These are phyloP conservation scores for Brassica hybrid DNA, from an alignment of 441 rosid species.

Conservation along the genomic window DNA sequence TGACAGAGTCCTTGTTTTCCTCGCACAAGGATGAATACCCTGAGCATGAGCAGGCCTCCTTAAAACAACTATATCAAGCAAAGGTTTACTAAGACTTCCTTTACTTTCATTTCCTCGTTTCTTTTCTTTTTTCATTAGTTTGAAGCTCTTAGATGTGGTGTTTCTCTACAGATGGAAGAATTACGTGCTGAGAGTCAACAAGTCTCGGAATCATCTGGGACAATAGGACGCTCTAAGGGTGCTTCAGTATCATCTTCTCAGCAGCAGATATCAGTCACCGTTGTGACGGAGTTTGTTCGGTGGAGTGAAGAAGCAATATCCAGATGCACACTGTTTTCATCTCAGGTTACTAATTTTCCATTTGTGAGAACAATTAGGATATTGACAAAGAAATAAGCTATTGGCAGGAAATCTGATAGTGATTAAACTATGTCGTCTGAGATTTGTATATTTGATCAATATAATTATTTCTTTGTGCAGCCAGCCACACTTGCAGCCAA, in stretches of 20 bases:
- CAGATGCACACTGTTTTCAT: conserved; percentile 53
- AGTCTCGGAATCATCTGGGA: conserved; percentile 78
- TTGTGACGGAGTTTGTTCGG: conserved; percentile 93
- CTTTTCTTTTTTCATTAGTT: conserved; percentile 21
- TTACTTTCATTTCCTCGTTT: conserved; percentile 17
- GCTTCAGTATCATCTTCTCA: conserved; percentile 83
- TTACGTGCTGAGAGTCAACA: conserved; percentile 84
- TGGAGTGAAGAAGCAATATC: conserved; percentile 97
- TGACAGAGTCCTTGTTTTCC: conserved; percentile 95
- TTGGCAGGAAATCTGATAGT: conserved; percentile 21
- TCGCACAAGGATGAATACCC: conserved; percentile 97
- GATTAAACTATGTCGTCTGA: background rate
- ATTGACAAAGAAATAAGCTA: conserved; percentile 1
- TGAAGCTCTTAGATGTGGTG: conserved; percentile 35
- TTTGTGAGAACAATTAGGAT: conserved; percentile 12
- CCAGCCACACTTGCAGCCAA: conserved; percentile 86
- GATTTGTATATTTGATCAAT: conserved; percentile 8
- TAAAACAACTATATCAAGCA: conserved; percentile 86
- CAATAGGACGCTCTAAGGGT: conserved; percentile 95
- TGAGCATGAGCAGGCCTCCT: conserved; percentile 95
- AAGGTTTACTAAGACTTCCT: conserved; percentile 57
- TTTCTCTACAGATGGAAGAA: conserved; percentile 83
- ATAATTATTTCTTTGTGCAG: conserved; percentile 54
- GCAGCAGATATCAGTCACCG: conserved; percentile 96
- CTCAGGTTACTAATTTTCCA: conserved; percentile 57